Evolutionary conservation across 768 basidiomycete genomes (phyloP).

Genomic region (Coprinellus micaceus): DNA sequence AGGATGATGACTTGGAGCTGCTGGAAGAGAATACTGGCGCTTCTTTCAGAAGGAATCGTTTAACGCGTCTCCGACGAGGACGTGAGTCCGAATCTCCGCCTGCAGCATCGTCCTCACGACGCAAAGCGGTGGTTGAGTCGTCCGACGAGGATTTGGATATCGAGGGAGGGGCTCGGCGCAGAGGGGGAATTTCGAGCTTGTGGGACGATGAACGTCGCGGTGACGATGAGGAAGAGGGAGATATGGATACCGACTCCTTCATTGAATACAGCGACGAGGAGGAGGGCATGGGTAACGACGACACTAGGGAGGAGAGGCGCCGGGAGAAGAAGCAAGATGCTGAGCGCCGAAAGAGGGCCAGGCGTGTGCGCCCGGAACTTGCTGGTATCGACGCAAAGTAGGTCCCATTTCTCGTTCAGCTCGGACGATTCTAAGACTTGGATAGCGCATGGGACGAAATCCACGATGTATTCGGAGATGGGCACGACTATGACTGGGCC

Average conservation of each 20-base stretch:
- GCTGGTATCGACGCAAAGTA: conserved; percentile 82
- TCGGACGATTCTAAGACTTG: conserved; percentile 13
- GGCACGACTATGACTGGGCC: conserved; percentile 95
- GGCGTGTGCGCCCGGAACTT: conserved; percentile 63
- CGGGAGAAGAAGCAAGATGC: conserved; percentile 64
- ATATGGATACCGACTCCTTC: conserved; percentile 74
- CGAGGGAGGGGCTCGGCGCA: conserved; percentile 49
- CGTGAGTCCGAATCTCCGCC: conserved; percentile 71
- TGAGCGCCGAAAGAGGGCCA: conserved; percentile 61
- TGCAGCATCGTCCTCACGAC: conserved; percentile 56
- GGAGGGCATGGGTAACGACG: conserved; percentile 72
- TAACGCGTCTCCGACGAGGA: conserved; percentile 70
- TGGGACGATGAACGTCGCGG: conserved; percentile 79
- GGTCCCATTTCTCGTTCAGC: conserved; percentile 27
- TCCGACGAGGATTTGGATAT: conserved; percentile 75
- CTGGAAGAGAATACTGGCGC: conserved; percentile 88
- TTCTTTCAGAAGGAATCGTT: conserved; percentile 62
- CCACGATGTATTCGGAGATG: conserved; percentile 93
- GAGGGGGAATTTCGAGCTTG: conserved; percentile 64
- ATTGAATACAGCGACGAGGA: conserved; percentile 81
- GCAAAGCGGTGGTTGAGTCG: conserved; percentile 59
- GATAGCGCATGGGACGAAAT: conserved; percentile 91
- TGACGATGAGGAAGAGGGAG: conserved; percentile 69
- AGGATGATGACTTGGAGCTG: conserved; percentile 91
- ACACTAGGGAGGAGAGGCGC: conserved; percentile 71